Conservation (phyloP, 495 filamentous ascomycete genomes). For the Monascus purpureus region DNA sequence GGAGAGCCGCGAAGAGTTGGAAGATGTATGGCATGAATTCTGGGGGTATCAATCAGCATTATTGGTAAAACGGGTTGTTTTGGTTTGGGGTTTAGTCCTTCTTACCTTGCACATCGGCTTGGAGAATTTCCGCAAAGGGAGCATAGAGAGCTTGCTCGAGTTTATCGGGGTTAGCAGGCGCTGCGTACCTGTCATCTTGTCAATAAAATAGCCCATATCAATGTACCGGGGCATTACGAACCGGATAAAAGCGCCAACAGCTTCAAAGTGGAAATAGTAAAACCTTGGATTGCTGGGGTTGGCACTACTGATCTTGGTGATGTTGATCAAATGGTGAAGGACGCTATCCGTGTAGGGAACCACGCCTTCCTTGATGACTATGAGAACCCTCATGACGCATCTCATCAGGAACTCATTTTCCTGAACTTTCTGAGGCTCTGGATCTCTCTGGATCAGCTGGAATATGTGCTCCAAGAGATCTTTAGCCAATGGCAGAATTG, state of each 20-base stretch:
- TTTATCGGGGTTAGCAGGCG: constrained; percentile 50
- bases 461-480: constrained; percentile 89
- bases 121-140: constrained; percentile 62
- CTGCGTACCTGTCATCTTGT: constrained; percentile 43
- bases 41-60: constrained; percentile 11
- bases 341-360: constrained; percentile 56
- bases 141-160: constrained; percentile 64
- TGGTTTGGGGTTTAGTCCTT: not conserved
- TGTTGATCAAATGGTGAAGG: constrained; percentile 63
- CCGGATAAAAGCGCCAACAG: constrained; percentile 85
- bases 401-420: constrained; percentile 99
- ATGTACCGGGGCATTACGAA: constrained; percentile 15
- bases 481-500: constrained; percentile 66
- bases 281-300: constrained; percentile 98
- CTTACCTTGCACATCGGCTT: constrained; percentile 65
- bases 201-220: constrained; percentile 1
- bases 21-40: constrained; percentile 97
- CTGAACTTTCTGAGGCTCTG: constrained; percentile 78
- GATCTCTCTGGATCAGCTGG: constrained; percentile 67
- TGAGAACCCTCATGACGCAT: constrained; percentile 92
- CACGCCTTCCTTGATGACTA: constrained; percentile 74
- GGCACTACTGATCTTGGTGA: constrained; percentile 72
- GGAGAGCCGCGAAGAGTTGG: constrained; percentile 79
- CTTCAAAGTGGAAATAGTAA: constrained; percentile 97
- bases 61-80: not conserved